Evolutionary conservation across 108 stramenopile species (phyloP).

Genomic region (Skeletonema marinoi): DNA sequence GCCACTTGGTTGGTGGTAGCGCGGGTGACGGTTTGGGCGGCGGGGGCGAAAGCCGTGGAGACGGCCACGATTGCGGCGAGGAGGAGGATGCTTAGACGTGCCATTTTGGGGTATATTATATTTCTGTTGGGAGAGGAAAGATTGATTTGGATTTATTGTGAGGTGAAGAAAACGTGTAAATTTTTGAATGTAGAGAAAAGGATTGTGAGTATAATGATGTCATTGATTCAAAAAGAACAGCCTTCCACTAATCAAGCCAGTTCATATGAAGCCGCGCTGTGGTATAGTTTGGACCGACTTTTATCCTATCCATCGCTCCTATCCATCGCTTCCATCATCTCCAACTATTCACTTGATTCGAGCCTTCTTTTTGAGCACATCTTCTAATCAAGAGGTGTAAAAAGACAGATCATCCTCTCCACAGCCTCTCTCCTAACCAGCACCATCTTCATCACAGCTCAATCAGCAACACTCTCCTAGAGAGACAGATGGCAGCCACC

Average conservation of each 20-base stretch:
- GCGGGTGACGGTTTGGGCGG: conserved; percentile 42
- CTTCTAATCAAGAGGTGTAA: too few species aligned
- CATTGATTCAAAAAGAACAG: background rate
- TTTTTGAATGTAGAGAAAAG: background rate
- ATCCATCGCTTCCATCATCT: too few species aligned
- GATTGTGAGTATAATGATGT: background rate
- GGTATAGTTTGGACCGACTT: background rate
- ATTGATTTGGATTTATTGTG: background rate
- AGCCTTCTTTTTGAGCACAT: too few species aligned
- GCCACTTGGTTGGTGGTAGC: conserved; percentile 24
- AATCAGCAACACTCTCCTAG: background rate
- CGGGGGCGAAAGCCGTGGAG: conserved; percentile 74
- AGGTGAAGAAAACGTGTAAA: background rate
- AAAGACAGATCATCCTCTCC: too few species aligned
- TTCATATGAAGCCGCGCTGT: background rate
- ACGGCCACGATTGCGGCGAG: conserved; percentile 74
- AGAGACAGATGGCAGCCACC: background rate
- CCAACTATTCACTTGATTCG: too few species aligned
- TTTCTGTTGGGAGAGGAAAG: background rate
- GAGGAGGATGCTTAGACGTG: conserved; percentile 64
- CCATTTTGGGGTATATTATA: conserved; percentile 35
- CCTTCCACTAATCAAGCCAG: background rate
- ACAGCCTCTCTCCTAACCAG: too few species aligned
- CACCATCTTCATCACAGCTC: background rate
- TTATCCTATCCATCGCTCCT: background rate